phyloP scores from a whole-genome alignment of 2,329 filamentous ascomycete genomes.

The Pseudogymnoascus sp. region DNA sequence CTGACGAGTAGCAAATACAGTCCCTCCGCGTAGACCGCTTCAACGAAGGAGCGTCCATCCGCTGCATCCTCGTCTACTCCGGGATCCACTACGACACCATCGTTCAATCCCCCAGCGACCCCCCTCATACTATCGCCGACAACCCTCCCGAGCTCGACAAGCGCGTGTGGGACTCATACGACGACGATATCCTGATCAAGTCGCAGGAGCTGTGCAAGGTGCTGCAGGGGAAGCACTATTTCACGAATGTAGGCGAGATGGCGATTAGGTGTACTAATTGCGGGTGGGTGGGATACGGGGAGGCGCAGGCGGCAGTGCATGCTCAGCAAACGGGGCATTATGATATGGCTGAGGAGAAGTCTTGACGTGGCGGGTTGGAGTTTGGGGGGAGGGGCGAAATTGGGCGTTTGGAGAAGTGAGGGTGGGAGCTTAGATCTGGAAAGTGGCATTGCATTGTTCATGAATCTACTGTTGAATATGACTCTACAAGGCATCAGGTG shows the following conservation, averaged over 20 bases:
- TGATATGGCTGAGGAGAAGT: slow-evolving; percentile 42
- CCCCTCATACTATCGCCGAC: slow-evolving; percentile 46
- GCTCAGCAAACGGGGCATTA: slow-evolving; percentile 52
- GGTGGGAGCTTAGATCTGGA: not conserved
- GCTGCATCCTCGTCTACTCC: slow-evolving; percentile 80
- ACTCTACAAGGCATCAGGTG: not conserved
- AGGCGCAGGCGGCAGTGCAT: slow-evolving; percentile 55
- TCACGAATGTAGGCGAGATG: slow-evolving; percentile 78
- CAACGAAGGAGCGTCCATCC: slow-evolving; percentile 58
- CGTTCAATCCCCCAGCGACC: slow-evolving; percentile 59
- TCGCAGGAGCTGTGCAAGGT: slow-evolving; percentile 58
- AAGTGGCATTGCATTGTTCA: not conserved
- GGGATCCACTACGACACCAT: slow-evolving; percentile 93
- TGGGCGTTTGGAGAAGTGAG: not conserved
- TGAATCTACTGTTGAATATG: not conserved
- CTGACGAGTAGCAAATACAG: slow-evolving; percentile 29
- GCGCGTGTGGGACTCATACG: slow-evolving; percentile 45
- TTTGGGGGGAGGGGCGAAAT: not conserved
- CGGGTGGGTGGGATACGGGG: slow-evolving; percentile 59
- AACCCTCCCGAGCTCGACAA: slow-evolving; percentile 68
- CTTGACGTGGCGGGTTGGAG: not conserved
- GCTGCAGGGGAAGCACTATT: slow-evolving; percentile 70
- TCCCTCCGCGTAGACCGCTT: slow-evolving; percentile 62
- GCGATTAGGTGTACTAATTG: slow-evolving; percentile 70
- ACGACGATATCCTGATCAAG: slow-evolving; percentile 62